These are phyloP conservation scores for Fusarium cicatricum DNA, from an alignment of 2,329 filamentous ascomycete species.

Conservation along the genomic window DNA sequence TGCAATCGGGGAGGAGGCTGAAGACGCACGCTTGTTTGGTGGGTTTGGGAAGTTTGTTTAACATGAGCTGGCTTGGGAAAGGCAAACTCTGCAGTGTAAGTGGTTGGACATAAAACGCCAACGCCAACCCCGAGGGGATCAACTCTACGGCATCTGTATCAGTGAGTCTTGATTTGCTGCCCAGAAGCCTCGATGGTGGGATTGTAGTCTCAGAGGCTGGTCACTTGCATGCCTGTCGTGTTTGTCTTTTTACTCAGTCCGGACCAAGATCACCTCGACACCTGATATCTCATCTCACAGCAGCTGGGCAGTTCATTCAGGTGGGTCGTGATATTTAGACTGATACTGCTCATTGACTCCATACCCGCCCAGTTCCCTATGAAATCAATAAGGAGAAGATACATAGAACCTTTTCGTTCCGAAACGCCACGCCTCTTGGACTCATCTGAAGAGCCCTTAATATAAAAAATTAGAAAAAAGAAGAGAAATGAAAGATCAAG, in stretches of 20 bases:
- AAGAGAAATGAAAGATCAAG: not conserved
- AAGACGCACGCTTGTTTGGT: not conserved
- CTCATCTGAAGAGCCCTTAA: not conserved
- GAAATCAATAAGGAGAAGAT: not conserved
- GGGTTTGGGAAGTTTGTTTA: not conserved
- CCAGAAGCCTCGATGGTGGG: no score
- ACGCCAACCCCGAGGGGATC: not conserved
- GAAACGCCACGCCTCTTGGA: slow-evolving; percentile 20
- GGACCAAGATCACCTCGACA: no score
- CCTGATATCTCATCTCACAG: not conserved
- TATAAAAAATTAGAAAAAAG: not conserved
- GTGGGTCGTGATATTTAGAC: not conserved
- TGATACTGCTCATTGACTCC: not conserved
- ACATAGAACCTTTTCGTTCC: not conserved
- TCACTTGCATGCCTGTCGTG: not conserved
- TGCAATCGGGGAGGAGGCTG: not conserved
- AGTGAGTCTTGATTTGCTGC: not conserved
- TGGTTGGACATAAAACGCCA: not conserved
- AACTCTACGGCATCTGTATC: not conserved
- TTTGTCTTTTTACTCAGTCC: no score
- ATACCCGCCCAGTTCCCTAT: not conserved
- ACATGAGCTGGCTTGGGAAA: not conserved
- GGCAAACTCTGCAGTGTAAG: not conserved
- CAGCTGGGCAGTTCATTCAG: not conserved
- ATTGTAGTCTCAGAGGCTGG: no score